Base-by-base conservation (phyloP, 805 yeast species). In the Wilhelminamyces savonicus region DNA sequence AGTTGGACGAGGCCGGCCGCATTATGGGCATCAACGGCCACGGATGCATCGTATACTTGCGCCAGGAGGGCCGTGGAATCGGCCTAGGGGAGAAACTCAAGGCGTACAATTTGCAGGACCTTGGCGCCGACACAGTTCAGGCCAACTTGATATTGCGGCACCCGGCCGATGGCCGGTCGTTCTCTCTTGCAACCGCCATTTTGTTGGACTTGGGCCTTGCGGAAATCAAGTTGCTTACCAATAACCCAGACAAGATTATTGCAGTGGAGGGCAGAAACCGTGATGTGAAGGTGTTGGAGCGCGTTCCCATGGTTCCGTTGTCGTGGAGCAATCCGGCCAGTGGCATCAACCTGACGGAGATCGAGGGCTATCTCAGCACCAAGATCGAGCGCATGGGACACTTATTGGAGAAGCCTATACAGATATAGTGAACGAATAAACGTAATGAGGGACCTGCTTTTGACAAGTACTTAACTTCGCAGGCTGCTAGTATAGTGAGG, bases 11-110 rank as follows among this genome's bases (percentile, higher is more conserved):
- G 57, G 97, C 97, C 2, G 98, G 97, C 7, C 71, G 94, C 39
- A 56, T 86, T 24, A 92, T 92, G 90, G 95, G 95, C 5, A 63
- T 70, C 34, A 70, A 69, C 28, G 95, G 95, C 12, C 82, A 78
- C 41, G 99, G 99, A 14, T 88, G 95, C 44, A 87, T 92, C 29
- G 97, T 92, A 2, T 92, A 92, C 53, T 64, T 92, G 40, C 75
- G 99, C 49, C 99, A 92, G 59, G 99, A 92, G 57, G 99, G 99
- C 31, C 77, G 99, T 36, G 99, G 99, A 13, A 92, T 92, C 36
- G 99, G 99, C 5, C 67, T 92, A n/a, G 95, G 97, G 18, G 99
- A 92, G 52, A 92, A 92, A 58, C 70, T 92, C 42, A 92, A 92
- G 59, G 97, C 97, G 2, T 92, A 92, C 58, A 92, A 92, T 52